Conservation (phyloP, 768 basidiomycete species). For the Hericium coralloides region DNA sequence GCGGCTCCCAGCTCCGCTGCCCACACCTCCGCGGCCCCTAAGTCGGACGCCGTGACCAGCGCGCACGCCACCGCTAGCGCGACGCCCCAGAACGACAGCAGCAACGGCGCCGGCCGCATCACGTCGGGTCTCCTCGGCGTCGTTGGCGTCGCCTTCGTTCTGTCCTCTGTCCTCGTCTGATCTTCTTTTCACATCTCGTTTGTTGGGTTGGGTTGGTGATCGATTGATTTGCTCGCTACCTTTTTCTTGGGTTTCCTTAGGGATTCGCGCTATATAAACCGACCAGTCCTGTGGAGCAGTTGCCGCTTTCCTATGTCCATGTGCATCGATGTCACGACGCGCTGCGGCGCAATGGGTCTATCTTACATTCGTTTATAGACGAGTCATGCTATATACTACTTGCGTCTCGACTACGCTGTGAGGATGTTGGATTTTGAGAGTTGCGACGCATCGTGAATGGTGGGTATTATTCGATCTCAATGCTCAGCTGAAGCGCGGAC, state of each 20-base stretch:
- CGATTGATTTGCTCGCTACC: background rate
- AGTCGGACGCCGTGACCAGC: slow-evolving; percentile 3
- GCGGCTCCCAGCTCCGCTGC: slow-evolving; percentile 18
- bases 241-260: background rate
- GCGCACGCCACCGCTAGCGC: slow-evolving; percentile 6
- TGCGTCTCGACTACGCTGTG: too few relatives aligned
- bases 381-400: background rate
- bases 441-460: too few relatives aligned
- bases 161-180: slow-evolving; percentile 11
- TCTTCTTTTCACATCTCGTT: slow-evolving; percentile 5
- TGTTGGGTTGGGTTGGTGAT: background rate
- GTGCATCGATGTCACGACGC: background rate
- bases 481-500: too few relatives aligned
- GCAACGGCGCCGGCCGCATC: slow-evolving; percentile 10
- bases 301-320: background rate
- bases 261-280: slow-evolving; percentile 1
- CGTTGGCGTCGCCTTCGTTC: slow-evolving; percentile 10
- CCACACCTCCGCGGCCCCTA: slow-evolving; percentile 3
- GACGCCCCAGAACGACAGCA: slow-evolving; percentile 1
- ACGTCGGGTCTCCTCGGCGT: slow-evolving; percentile 13
- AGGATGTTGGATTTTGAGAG: too few relatives aligned
- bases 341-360: background rate
- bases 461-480: too few relatives aligned
- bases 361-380: slow-evolving; percentile 5
- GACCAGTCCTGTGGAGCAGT: background rate